Base-by-base conservation (phyloP, 352 stramenopile genomes). In the Thalassiosira oceanica region DNA sequence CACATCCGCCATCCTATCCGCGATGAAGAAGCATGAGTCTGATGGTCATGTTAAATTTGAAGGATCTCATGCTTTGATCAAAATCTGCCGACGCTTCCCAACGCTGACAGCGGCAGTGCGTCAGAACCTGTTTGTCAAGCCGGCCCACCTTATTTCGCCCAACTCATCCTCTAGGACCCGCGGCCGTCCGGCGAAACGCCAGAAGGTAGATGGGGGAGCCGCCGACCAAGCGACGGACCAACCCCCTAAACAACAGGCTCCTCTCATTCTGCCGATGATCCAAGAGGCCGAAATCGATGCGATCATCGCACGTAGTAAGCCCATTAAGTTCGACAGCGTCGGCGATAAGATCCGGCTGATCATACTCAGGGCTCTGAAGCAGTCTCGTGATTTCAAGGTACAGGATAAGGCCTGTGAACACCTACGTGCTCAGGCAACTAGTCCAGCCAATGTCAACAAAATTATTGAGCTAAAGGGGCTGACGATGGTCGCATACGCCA, bases 331-430 rank as follows among this genome's bases (percentile, higher is more conserved):
- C 54, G 64, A 75, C 41, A 26, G 27, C 50, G 10, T 37, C n/a
- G 39, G 52, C 26, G 41, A 62, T 10, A 62, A 71, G 27, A 64
- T 71, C 10, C 36, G 36, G n/a, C 27, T 26, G 3, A 57, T 71
- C 31, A 49, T 71, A 15, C 33, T 35, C 13, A 71, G 35, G 21
- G 51, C 50, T 2, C 21, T 49, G 20, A 64, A 48, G 20, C 18
- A 71, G 16, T 6, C 33, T 5, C 10, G 18, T 6, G 43, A 71
- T 26, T 21, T 39, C n/a, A 71, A 71, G 45, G 11, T 53, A 26
- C 61, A 71, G 44, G 41, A 43, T 7, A 64, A 46, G 35, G 42
- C 51, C 13, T 57, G 37, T 37, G 61, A 71, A 16, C 24, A 48
- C n/a, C 29, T 71, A 23, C 50, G 61, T 2, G 41, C 31, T n/a